Percentiles rank a stretch among this genome's conserved stretches.
Conservation (phyloP, 495 filamentous ascomycete species). For the Saxophila tyrrhenica region DNA sequence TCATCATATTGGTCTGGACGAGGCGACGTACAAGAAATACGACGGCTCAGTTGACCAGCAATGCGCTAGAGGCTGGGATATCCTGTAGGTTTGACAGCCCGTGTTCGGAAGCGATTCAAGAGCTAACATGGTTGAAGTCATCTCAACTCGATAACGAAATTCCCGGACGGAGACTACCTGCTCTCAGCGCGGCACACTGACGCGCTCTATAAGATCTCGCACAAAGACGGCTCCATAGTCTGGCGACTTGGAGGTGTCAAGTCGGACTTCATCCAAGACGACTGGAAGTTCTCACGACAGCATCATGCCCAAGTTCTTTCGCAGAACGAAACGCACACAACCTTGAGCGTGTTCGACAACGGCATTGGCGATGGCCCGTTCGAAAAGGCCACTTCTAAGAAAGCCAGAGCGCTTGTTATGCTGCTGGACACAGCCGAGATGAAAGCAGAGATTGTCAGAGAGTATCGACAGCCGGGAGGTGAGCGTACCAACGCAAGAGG, state of each 20-base stretch:
- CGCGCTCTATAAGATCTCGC: conserved; percentile 7
- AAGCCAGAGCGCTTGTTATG: not conserved
- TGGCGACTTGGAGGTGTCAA: conserved; percentile 11
- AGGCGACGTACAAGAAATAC: not conserved
- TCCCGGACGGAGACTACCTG: conserved; percentile 9
- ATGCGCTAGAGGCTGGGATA: not conserved
- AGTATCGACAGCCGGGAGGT: not conserved
- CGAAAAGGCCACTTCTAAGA: not conserved
- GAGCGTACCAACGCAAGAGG: not conserved
- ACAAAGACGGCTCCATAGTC: conserved; percentile 8
- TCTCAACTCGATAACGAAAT: conserved; percentile 12
- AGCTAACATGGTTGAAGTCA: conserved; percentile 23
- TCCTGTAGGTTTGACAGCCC: no score
- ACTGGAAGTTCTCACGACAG: not conserved
- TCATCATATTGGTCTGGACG: not conserved
- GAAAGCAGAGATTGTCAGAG: not conserved
- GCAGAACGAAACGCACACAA: not conserved
- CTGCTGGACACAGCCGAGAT: not conserved
- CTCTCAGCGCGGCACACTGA: conserved; percentile 9
- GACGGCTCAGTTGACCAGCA: not conserved
- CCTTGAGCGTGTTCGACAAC: not conserved
- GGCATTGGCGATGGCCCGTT: not conserved
- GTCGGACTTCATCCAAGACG: not conserved
- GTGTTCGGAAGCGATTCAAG: not conserved
- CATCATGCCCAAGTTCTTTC: not conserved